Conservation (phyloP, 2,329 filamentous ascomycete genomes). For the Didymella arachidicola region DNA sequence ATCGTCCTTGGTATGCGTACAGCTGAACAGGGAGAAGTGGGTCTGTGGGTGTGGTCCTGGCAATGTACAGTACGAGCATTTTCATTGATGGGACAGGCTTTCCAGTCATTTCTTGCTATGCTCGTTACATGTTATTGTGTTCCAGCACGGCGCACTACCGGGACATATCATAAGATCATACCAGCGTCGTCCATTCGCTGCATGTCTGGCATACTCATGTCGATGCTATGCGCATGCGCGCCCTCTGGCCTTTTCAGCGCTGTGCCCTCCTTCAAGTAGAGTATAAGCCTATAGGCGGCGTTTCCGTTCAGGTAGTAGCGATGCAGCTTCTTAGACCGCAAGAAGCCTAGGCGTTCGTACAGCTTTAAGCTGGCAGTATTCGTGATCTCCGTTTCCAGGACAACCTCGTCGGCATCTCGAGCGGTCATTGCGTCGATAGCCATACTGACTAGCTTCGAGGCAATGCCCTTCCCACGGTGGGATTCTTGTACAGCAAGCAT, state of each 20-base stretch:
- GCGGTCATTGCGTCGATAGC: slow-evolving; percentile 91
- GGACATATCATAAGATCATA: slow-evolving; percentile 2
- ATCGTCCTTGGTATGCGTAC: not conserved
- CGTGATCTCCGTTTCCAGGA: slow-evolving; percentile 93
- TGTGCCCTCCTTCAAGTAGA: slow-evolving; percentile 71
- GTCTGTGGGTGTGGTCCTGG: not conserved
- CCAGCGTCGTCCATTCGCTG: slow-evolving; percentile 15
- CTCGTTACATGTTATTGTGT: not conserved
- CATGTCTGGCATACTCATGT: slow-evolving; percentile 9
- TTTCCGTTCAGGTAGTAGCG: slow-evolving; percentile 97
- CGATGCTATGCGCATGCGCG: slow-evolving; percentile 6
- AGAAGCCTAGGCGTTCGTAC: slow-evolving; percentile 90
- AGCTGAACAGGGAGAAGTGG: not conserved
- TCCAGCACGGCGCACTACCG: not conserved
- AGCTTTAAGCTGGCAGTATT: slow-evolving; percentile 89
- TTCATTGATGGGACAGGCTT: not conserved
- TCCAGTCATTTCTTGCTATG: not conserved
- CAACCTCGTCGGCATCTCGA: slow-evolving; percentile 88
- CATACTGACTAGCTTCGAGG: slow-evolving; percentile 82
- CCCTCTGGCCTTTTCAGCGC: slow-evolving; percentile 41
- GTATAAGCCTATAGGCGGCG: slow-evolving; percentile 86
- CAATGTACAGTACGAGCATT: not conserved
- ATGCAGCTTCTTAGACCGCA: slow-evolving; percentile 90
- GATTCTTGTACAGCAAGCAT: slow-evolving; percentile 92
- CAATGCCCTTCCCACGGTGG: slow-evolving; percentile 85